A percentile compares a stretch with the other conserved stretches of the same genome.
These are phyloP conservation scores for Glycine soja DNA, from an alignment of 306 rosid species.

Conservation along the genomic window DNA sequence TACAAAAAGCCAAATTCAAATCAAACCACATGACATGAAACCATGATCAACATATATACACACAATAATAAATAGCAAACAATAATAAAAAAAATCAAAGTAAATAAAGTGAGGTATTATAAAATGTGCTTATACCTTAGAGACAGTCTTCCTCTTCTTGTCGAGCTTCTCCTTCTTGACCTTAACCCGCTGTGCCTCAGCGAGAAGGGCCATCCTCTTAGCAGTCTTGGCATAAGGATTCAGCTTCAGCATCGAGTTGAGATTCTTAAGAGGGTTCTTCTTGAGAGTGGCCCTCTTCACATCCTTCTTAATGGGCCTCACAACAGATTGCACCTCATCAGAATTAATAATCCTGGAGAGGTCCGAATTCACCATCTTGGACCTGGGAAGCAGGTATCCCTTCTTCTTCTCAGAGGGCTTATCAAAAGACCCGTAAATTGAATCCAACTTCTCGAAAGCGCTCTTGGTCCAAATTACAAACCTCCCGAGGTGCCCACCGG, in stretches of 20 bases:
- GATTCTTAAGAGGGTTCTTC: conserved; percentile 87
- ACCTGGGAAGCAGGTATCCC: conserved; percentile 68
- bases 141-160: conserved; percentile 68
- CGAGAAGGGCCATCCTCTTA: conserved; percentile 74
- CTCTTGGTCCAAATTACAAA: conserved; percentile 87
- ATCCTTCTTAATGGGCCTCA: conserved; percentile 77
- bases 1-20: too few relatives aligned
- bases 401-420: conserved; percentile 80
- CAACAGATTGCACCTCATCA: conserved; percentile 84
- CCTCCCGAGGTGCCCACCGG: conserved; percentile 90
- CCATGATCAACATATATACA: too few relatives aligned
- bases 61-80: too few relatives aligned
- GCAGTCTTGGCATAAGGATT: conserved; percentile 91
- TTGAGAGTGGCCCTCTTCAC: conserved; percentile 68
- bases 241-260: conserved; percentile 70
- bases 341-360: conserved; percentile 85
- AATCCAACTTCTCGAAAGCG: conserved; percentile 86
- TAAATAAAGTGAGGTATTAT: too few relatives aligned
- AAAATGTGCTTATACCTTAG: conserved; percentile 54
- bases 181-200: conserved; percentile 79
- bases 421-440: conserved; percentile 82
- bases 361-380: conserved; percentile 83
- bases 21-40: too few relatives aligned
- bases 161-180: conserved; percentile 88
- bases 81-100: too few relatives aligned